Conservation (phyloP, 768 basidiomycete species). For the Lactarius sp. region DNA sequence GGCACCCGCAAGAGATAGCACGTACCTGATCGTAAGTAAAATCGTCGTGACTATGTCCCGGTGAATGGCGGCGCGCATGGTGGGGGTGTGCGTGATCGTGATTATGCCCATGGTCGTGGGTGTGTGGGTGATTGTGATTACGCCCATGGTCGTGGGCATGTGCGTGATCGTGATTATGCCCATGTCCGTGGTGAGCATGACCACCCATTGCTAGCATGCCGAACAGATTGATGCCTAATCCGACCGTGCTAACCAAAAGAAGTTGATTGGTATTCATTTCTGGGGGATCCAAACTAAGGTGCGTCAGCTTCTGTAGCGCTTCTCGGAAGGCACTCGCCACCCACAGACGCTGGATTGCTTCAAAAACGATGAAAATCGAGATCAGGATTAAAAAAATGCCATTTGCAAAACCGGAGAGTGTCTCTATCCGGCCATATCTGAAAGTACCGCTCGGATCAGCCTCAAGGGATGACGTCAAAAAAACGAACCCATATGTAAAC, state of each 20-base stretch:
- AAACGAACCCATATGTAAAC: slow-evolving; percentile 87
- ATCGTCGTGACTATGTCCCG: slow-evolving; percentile 28
- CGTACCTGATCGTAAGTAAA: slow-evolving; percentile 9
- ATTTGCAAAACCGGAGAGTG: slow-evolving; percentile 96
- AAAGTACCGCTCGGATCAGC: slow-evolving; percentile 5
- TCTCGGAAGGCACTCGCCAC: slow-evolving; percentile 9
- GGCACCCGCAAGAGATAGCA: not conserved
- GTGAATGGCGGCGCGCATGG: too few relatives aligned
- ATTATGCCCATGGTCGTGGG: slow-evolving; percentile 26
- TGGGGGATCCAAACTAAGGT: slow-evolving; percentile 76
- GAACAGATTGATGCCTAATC: slow-evolving; percentile 90
- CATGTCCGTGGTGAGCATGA: slow-evolving; percentile 79
- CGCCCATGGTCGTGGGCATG: slow-evolving; percentile 30
- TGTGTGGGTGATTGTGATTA: not conserved
- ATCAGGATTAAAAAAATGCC: slow-evolving; percentile 92
- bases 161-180: slow-evolving; percentile 35
- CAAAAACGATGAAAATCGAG: slow-evolving; percentile 97
- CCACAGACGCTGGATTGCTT: slow-evolving; percentile 92
- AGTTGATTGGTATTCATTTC: slow-evolving; percentile 97
- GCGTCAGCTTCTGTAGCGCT: not conserved
- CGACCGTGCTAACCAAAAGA: slow-evolving; percentile 81
- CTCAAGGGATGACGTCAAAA: not conserved
- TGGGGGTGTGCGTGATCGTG: slow-evolving; percentile 15
- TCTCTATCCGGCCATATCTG: slow-evolving; percentile 95
- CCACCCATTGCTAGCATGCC: slow-evolving; percentile 99